Percentiles rank a stretch among this genome's conserved stretches.
Evolutionary conservation across 371 early-diverging fungal species (phyloP).

Genomic region (Syncephalastrum monosporum): DNA sequence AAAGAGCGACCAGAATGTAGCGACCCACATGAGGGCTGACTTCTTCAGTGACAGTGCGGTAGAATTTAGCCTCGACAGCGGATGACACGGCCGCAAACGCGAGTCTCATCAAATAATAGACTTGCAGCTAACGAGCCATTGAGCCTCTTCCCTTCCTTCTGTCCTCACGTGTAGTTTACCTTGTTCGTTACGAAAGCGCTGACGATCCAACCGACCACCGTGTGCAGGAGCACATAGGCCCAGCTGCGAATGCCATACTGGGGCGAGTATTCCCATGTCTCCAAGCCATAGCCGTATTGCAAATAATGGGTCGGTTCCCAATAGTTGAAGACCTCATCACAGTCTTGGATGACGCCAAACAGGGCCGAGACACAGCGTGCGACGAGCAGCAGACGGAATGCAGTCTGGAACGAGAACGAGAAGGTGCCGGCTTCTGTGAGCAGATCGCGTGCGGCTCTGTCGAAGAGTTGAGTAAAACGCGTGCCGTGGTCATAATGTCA

Average conservation of each 20-base stretch:
- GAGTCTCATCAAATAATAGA: constrained; percentile 75
- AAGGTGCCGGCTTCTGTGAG: constrained; percentile 36
- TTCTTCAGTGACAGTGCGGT: constrained; percentile 60
- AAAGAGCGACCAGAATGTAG: constrained; percentile 61
- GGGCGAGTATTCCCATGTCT: constrained; percentile 97
- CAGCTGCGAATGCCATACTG: constrained; percentile 86
- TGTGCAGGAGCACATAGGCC: constrained; percentile 74
- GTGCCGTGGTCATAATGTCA: background rate
- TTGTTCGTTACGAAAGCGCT: constrained; percentile 56
- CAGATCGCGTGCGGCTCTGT: constrained; percentile 35
- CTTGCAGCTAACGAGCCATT: constrained; percentile 50
- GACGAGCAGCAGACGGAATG: constrained; percentile 58
- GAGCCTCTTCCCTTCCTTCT: background rate
- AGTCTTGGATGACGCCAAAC: constrained; percentile 71
- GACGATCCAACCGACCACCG: constrained; percentile 42
- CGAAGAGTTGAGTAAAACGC: constrained; percentile 1
- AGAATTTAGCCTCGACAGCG: constrained; percentile 73
- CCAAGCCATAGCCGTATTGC: constrained; percentile 80
- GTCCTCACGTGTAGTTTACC: constrained; percentile 18
- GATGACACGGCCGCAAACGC: constrained; percentile 64
- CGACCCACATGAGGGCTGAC: constrained; percentile 70
- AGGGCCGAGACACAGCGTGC: constrained; percentile 67
- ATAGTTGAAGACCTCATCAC: constrained; percentile 96
- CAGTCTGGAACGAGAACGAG: constrained; percentile 54
- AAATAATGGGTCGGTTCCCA: constrained; percentile 94